phyloP scores from a whole-genome alignment of 148 eudicot genomes.

The Silene conica region DNA sequence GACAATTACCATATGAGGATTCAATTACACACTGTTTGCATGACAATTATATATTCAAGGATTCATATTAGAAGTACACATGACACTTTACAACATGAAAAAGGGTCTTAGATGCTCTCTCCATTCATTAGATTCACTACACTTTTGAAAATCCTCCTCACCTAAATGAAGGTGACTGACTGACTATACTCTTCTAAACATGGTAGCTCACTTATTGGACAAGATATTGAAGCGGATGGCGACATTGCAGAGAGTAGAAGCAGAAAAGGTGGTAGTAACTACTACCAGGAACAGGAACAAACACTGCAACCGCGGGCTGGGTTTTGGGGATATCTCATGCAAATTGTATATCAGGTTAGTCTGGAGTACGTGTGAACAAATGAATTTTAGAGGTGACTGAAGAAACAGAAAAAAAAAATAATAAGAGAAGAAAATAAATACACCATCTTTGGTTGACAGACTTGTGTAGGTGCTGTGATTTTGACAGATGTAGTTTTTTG shows the following conservation, averaged over 20 bases:
- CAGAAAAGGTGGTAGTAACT: background rate
- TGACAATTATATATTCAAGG: too few relatives aligned
- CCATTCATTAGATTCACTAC: too few relatives aligned
- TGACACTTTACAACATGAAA: background rate
- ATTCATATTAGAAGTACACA: too few relatives aligned
- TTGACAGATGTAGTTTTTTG: conserved; percentile 63
- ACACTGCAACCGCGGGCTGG: conserved; percentile 27
- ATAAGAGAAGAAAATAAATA: too few relatives aligned
- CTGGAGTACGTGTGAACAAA: background rate
- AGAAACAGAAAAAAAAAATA: background rate
- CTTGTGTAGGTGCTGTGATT: conserved; percentile 66
- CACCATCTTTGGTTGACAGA: conserved; percentile 26
- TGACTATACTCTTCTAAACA: conserved; percentile 27
- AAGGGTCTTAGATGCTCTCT: background rate
- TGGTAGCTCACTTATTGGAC: conserved; percentile 4
- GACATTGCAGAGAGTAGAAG: conserved; percentile 23
- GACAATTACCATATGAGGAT: too few relatives aligned
- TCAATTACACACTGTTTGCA: too few relatives aligned
- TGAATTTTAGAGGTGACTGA: background rate
- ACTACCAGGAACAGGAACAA: conserved; percentile 20
- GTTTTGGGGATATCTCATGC: conserved; percentile 66
- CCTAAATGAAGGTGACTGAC: background rate
- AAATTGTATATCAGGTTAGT: conserved; percentile 51
- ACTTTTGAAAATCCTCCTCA: too few relatives aligned
- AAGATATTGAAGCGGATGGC: conserved; percentile 8